Conservation (phyloP, 1,284 basidiomycete species). For the Sphagnurus paluster region DNA sequence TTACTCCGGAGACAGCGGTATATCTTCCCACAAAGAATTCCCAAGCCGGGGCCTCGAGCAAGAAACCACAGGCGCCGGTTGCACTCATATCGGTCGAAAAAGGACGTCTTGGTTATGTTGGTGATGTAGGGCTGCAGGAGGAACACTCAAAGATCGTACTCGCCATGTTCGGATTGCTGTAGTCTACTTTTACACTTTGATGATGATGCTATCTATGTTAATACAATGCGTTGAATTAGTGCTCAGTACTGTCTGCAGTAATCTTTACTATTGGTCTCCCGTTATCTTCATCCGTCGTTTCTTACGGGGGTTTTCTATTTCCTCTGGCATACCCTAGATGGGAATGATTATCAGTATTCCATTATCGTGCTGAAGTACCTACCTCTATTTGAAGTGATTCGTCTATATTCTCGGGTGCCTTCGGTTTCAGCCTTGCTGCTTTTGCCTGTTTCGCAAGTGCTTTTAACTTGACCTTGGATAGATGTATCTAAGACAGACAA, state of each 20-base stretch:
- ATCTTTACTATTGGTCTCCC: background rate
- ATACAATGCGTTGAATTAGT: no score
- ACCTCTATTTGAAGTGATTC: conserved; percentile 15
- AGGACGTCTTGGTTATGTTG: conserved; percentile 30
- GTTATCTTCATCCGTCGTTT: conserved; percentile 2
- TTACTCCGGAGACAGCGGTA: conserved; percentile 20
- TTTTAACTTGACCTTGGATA: conserved; percentile 18
- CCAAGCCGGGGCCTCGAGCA: conserved; percentile 9
- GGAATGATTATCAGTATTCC: background rate
- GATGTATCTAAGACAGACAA: conserved; percentile 8
- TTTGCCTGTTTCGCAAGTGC: conserved; percentile 12
- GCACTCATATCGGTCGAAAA: conserved; percentile 24
- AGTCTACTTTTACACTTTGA: conserved; percentile 1
- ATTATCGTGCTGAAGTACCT: background rate
- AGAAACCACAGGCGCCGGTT: conserved; percentile 19
- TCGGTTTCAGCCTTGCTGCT: background rate
- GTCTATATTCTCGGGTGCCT: conserved; percentile 8
- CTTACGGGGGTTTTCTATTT: background rate
- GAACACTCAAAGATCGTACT: conserved; percentile 25
- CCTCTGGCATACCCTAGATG: background rate
- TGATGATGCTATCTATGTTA: no score
- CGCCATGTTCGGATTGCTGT: conserved; percentile 25
- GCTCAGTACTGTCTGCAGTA: no score
- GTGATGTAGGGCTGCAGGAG: conserved; percentile 22
- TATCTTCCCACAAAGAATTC: conserved; percentile 13